Evolutionary conservation across 768 basidiomycete genomes (phyloP).

Genomic region (Amanita thiersii): DNA sequence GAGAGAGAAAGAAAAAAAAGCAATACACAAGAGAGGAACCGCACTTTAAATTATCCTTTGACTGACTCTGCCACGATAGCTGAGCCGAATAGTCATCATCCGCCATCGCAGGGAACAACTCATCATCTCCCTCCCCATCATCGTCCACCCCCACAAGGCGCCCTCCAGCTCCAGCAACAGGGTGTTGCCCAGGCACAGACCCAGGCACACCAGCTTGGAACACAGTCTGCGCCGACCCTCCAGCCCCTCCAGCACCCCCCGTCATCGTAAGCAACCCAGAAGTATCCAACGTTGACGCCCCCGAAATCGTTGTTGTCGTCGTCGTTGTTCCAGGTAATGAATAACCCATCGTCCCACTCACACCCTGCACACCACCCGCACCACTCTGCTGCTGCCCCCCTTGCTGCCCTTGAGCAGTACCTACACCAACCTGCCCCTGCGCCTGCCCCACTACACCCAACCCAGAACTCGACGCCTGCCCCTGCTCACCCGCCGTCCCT

Average conservation of each 20-base stretch:
- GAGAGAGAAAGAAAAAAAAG: not conserved
- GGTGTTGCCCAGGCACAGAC: too few relatives aligned
- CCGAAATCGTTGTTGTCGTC: too few relatives aligned
- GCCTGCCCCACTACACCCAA: too few relatives aligned
- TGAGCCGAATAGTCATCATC: constrained; percentile 87
- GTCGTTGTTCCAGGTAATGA: constrained; percentile 1
- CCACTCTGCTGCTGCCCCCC: not conserved
- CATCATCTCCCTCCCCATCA: constrained; percentile 72
- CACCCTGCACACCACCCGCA: not conserved
- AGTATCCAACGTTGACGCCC: constrained; percentile 12
- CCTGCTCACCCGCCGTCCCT: too few relatives aligned
- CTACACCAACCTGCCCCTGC: too few relatives aligned
- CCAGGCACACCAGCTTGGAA: constrained; percentile 5
- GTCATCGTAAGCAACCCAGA: constrained; percentile 16
- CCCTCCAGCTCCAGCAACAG: too few relatives aligned
- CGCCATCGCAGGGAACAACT: constrained; percentile 76
- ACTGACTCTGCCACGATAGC: constrained; percentile 77
- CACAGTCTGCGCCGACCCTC: constrained; percentile 11
- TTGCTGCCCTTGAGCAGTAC: constrained; percentile 6
- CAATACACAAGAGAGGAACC: constrained; percentile 5
- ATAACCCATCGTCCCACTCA: constrained; percentile 3
- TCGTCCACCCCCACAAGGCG: constrained; percentile 27
- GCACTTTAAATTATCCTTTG: constrained; percentile 81
- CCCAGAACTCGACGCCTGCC: too few relatives aligned
- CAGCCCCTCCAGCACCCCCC: constrained; percentile 10